Evolutionary conservation across 2,329 filamentous ascomycete genomes (phyloP).

Genomic region (Blumeria graminis): DNA sequence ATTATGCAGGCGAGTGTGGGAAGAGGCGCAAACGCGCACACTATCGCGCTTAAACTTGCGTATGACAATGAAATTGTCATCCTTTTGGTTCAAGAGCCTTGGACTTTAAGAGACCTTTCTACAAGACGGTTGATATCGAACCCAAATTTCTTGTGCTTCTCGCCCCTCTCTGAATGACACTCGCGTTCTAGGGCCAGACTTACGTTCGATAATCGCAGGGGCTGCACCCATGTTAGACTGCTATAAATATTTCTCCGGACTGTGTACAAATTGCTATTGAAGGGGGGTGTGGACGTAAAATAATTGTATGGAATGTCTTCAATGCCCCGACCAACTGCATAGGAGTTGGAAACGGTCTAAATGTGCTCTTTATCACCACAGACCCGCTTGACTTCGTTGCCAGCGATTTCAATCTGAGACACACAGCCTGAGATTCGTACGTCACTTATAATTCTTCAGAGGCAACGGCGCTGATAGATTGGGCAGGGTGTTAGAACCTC

Average conservation of each 20-base stretch:
- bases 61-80: not conserved
- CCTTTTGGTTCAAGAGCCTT: not conserved
- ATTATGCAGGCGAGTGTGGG: slow-evolving; percentile 1
- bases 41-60: not conserved
- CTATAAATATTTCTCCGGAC: not conserved
- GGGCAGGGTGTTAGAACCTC: not conserved
- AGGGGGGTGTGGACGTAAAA: not conserved
- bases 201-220: not conserved
- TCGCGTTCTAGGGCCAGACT: not conserved
- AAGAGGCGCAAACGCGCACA: not conserved
- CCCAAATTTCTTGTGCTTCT: not conserved
- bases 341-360: not conserved
- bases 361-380: not conserved
- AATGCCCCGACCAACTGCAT: not conserved
- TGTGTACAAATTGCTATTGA: not conserved
- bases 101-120: not conserved
- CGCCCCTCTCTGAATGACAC: not conserved
- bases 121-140: not conserved
- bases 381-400: not conserved
- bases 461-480: not conserved
- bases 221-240: not conserved
- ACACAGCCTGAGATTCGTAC: not conserved
- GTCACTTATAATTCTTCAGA: not conserved
- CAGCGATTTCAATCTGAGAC: not conserved
- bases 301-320: not conserved